A percentile compares a stretch with the other conserved stretches of the same genome.
Evolutionary conservation across 2,329 filamentous ascomycete genomes (phyloP).

Genomic region (Verticillium nonalfalfae): DNA sequence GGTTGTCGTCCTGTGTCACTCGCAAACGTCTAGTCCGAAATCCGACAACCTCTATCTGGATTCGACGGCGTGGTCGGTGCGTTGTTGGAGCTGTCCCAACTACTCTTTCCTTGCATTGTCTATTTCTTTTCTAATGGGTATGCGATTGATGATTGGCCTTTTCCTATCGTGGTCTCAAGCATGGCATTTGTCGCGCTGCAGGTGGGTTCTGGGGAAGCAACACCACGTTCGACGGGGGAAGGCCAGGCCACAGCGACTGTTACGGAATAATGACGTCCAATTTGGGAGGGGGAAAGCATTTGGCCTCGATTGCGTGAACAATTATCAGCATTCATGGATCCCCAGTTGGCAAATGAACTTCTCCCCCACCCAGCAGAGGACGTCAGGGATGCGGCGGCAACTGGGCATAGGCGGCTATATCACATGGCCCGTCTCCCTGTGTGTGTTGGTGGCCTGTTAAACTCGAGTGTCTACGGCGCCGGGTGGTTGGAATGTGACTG

Average conservation of each 20-base stretch:
- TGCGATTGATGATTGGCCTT: constrained; percentile 5
- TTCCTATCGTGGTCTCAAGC: constrained; percentile 12
- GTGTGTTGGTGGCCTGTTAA: no score
- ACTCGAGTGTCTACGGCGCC: no score
- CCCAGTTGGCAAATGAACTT: no score
- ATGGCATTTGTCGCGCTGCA: constrained; percentile 17
- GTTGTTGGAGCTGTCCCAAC: constrained; percentile 16
- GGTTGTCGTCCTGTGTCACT: not conserved
- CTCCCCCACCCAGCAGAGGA: no score
- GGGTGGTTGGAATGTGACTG: no score
- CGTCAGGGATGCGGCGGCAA: no score
- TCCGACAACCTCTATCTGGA: not conserved
- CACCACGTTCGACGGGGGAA: not conserved
- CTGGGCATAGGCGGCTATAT: no score
- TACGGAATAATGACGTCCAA: not conserved
- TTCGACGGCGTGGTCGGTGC: constrained; percentile 23
- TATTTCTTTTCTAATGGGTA: constrained; percentile 12
- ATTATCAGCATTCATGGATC: no score
- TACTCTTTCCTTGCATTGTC: constrained; percentile 6
- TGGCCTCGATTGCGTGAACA: not conserved
- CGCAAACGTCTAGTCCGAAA: not conserved
- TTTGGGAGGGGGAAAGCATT: not conserved
- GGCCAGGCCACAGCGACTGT: not conserved
- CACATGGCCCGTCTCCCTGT: no score
- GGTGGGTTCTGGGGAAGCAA: constrained; percentile 29